phyloP scores from a whole-genome alignment of 192 early-diverging fungal species.

The Allomyces macrogynus region DNA sequence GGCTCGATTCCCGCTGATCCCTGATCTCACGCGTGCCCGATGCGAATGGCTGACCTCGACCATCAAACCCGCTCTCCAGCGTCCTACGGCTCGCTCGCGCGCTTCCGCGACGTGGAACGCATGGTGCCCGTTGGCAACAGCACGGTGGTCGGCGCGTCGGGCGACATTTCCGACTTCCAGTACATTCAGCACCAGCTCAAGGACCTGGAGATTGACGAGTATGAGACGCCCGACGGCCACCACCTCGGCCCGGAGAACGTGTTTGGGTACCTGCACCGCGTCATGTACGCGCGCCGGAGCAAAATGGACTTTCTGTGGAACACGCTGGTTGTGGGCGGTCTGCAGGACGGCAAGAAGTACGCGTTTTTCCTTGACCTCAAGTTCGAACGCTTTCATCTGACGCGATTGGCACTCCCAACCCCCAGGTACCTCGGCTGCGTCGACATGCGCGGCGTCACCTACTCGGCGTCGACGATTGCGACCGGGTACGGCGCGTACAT shows the following conservation, averaged over 20 bases:
- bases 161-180: conserved; percentile 90
- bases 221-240: conserved; percentile 75
- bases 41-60: neutral
- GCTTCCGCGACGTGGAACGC: conserved; percentile 76
- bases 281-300: conserved; percentile 80
- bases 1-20: neutral
- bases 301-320: conserved; percentile 93
- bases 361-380: neutral
- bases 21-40: no score
- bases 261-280: conserved; percentile 68
- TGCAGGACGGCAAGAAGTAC: conserved; percentile 51
- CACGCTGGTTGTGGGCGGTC: conserved; percentile 71
- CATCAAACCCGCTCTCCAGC: conserved; percentile 19
- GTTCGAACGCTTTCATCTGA: neutral
- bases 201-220: conserved; percentile 61
- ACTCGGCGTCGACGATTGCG: conserved; percentile 69
- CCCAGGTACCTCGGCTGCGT: conserved; percentile 70
- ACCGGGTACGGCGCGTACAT: conserved; percentile 85
- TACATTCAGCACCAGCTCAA: conserved; percentile 69
- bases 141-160: conserved; percentile 77
- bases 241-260: conserved; percentile 63
- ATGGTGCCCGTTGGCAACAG: conserved; percentile 54
- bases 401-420: no score
- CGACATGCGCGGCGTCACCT: conserved; percentile 84
- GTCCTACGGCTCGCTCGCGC: conserved; percentile 82